A percentile compares a stretch with the other conserved stretches of the same genome.
Evolutionary conservation across 2,329 filamentous ascomycete species (phyloP).

Genomic region (Didymellaceae sp.): DNA sequence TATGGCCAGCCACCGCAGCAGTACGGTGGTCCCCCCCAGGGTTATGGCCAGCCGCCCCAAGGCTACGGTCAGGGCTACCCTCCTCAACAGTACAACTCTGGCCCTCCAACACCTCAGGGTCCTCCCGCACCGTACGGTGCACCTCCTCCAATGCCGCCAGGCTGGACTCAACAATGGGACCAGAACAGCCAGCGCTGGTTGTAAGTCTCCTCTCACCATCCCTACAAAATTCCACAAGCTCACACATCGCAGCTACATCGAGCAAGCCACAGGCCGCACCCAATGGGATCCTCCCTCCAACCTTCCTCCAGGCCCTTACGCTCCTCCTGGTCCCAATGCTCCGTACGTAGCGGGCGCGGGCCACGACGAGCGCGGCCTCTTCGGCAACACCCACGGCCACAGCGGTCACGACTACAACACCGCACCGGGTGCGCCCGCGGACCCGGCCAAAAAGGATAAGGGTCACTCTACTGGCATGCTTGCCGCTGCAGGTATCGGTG

Average conservation of each 20-base stretch:
- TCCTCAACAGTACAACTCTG: slow-evolving; percentile 33
- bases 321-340: slow-evolving; percentile 38
- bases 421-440: slow-evolving; percentile 29
- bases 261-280: slow-evolving; percentile 65
- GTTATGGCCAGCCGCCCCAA: slow-evolving; percentile 39
- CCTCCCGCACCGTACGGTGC: slow-evolving; percentile 51
- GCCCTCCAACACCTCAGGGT: slow-evolving; percentile 36
- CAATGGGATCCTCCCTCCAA: slow-evolving; percentile 68
- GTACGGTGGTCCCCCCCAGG: slow-evolving; percentile 18
- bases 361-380: slow-evolving; percentile 38
- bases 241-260: slow-evolving; percentile 59
- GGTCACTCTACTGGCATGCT: slow-evolving; percentile 57
- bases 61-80: slow-evolving; percentile 34
- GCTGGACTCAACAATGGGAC: slow-evolving; percentile 71
- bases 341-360: slow-evolving; percentile 29
- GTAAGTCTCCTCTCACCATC: background rate
- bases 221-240: background rate
- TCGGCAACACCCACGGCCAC: slow-evolving; percentile 37
- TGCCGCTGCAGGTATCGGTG: slow-evolving; percentile 63
- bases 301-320: slow-evolving; percentile 42
- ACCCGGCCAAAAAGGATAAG: slow-evolving; percentile 44
- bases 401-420: slow-evolving; percentile 37
- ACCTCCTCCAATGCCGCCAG: slow-evolving; percentile 59
- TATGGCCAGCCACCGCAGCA: slow-evolving; percentile 28
- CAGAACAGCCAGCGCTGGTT: slow-evolving; percentile 66